Percentiles rank a stretch among this genome's conserved stretches.
Evolutionary conservation across 495 filamentous ascomycete genomes (phyloP).

Genomic region (Penicillium diatomitis): DNA sequence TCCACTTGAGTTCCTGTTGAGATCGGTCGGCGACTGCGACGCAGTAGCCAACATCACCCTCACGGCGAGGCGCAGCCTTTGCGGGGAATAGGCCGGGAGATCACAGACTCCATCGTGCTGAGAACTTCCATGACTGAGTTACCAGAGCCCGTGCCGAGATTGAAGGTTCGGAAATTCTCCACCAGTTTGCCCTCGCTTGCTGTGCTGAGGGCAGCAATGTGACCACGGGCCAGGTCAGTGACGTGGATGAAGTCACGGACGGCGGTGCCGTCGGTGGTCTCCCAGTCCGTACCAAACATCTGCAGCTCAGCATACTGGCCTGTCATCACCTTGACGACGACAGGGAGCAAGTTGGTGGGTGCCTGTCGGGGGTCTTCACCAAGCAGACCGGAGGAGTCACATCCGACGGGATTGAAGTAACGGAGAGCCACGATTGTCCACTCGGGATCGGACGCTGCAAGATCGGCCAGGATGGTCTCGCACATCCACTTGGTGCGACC

Average conservation of each 20-base stretch:
- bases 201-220: conserved; percentile 47
- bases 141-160: conserved; percentile 43
- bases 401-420: conserved; percentile 63
- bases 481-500: conserved; percentile 59
- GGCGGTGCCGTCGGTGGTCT: conserved; percentile 53
- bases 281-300: conserved; percentile 57
- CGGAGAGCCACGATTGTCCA: conserved; percentile 55
- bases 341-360: conserved; percentile 56
- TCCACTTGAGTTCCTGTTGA: conserved; percentile 81
- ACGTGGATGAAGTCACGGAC: conserved; percentile 53
- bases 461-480: conserved; percentile 55
- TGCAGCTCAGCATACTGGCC: conserved; percentile 43
- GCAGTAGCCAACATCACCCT: conserved; percentile 77
- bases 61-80: conserved; percentile 62
- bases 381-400: conserved; percentile 53
- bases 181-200: conserved; percentile 26
- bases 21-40: conserved; percentile 70
- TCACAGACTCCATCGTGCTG: conserved; percentile 35
- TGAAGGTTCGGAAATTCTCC: conserved; percentile 44
- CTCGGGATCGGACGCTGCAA: conserved; percentile 46
- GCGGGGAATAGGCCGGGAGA: conserved; percentile 36
- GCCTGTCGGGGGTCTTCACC: conserved; percentile 54
- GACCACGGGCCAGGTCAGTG: conserved; percentile 57
- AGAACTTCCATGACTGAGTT: conserved; percentile 45
- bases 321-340: conserved; percentile 50